phyloP scores from a whole-genome alignment of 2,329 filamentous ascomycete species.

The Xylariaceae sp. region DNA sequence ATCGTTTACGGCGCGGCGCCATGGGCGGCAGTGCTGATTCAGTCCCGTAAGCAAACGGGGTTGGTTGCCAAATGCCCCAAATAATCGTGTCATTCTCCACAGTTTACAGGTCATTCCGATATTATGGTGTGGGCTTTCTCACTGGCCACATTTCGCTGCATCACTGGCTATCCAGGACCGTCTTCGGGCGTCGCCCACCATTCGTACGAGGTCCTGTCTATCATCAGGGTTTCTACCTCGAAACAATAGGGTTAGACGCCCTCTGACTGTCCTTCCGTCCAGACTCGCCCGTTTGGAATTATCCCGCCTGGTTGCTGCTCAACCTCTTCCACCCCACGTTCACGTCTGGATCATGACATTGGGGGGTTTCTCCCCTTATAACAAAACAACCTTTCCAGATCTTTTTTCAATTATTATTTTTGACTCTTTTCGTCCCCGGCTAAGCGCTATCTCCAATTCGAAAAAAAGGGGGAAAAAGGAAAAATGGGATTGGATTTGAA shows the following conservation, averaged over 20 bases:
- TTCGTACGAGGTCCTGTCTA: too few relatives aligned
- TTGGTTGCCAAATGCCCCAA: constrained; percentile 11
- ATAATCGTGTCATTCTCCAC: neutral
- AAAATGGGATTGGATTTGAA: neutral
- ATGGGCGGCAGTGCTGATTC: constrained; percentile 34
- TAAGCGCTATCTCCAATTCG: neutral
- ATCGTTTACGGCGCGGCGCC: neutral
- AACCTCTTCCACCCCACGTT: too few relatives aligned
- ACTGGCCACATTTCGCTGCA: too few relatives aligned
- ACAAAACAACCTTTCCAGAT: too few relatives aligned
- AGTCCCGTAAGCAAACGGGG: constrained; percentile 24
- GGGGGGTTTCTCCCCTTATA: too few relatives aligned
- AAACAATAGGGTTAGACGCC: neutral
- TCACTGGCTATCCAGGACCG: too few relatives aligned
- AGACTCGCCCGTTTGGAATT: neutral
- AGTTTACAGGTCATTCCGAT: neutral
- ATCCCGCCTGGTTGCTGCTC: too few relatives aligned
- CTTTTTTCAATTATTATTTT: neutral
- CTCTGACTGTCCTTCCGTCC: neutral
- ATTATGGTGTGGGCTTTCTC: neutral
- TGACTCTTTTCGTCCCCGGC: neutral
- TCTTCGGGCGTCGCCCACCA: too few relatives aligned
- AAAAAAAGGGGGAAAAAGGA: too few relatives aligned
- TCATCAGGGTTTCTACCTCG: neutral
- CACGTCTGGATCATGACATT: too few relatives aligned